phyloP scores from a whole-genome alignment of 192 early-diverging fungal genomes.

The Entrophospora sp. region DNA sequence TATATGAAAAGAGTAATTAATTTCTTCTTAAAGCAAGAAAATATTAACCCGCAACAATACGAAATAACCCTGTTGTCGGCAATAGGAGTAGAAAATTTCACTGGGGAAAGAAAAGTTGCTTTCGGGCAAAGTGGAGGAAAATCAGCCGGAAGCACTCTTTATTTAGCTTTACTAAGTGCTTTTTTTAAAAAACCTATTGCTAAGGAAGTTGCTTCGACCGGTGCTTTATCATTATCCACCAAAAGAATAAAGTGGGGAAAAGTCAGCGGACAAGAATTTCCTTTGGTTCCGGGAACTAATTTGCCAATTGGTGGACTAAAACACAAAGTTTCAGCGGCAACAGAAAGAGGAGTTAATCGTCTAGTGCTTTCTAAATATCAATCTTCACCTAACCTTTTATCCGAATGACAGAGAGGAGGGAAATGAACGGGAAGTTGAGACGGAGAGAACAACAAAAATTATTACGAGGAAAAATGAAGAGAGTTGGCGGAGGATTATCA shows the following conservation, averaged over 20 bases:
- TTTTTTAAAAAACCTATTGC: background rate
- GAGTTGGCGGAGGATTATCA: background rate
- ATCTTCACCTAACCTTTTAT: constrained; percentile 2
- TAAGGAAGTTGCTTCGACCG: background rate
- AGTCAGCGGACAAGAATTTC: background rate
- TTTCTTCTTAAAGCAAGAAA: background rate
- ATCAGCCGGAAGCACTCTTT: background rate
- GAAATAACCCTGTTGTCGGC: background rate
- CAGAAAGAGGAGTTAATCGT: background rate
- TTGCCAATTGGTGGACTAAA: background rate
- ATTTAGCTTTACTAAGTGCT: constrained; percentile 6
- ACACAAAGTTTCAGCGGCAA: background rate
- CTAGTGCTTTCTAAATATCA: constrained; percentile 6
- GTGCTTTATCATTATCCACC: background rate
- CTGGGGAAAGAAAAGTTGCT: background rate
- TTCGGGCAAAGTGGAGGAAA: background rate
- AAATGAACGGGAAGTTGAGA: background rate
- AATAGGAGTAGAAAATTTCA: background rate
- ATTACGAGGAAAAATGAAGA: background rate
- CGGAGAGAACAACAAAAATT: background rate
- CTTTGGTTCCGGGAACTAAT: constrained; percentile 12
- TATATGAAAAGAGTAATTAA: background rate
- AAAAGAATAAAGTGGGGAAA: background rate
- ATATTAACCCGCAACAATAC: background rate
- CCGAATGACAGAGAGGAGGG: too few relatives aligned